These are phyloP conservation scores for Arxiozyma slooffiae DNA, from an alignment of 1,139 yeast genomes.

Conservation along the genomic window DNA sequence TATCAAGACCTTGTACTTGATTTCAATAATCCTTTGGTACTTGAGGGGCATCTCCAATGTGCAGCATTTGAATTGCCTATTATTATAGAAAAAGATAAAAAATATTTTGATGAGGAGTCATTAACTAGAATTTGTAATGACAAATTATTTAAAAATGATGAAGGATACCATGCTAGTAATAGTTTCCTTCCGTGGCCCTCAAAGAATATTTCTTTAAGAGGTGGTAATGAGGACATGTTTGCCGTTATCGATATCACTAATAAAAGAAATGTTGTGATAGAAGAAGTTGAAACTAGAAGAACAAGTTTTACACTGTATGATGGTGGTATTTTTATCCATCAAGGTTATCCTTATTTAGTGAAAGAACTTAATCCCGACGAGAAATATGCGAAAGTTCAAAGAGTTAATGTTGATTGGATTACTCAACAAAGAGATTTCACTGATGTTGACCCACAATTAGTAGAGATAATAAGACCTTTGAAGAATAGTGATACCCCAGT, in stretches of 20 bases:
- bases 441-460: conserved; percentile 78
- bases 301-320: conserved; percentile 87
- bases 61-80: conserved; percentile 84
- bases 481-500: conserved; percentile 49
- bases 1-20: conserved; percentile 46
- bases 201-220: conserved; percentile 62
- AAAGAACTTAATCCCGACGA: conserved; percentile 72
- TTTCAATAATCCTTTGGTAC: conserved; percentile 44
- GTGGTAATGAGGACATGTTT: conserved; percentile 65
- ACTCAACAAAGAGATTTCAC: conserved; percentile 87
- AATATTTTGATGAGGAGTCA: conserved; percentile 43
- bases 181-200: conserved; percentile 75
- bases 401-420: conserved; percentile 89
- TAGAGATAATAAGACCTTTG: conserved; percentile 53
- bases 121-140: conserved; percentile 35
- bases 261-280: conserved; percentile 64
- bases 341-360: conserved; percentile 81
- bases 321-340: conserved; percentile 91
- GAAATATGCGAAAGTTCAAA: conserved; percentile 66
- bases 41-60: conserved; percentile 84
- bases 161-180: conserved; percentile 52
- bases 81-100: conserved; percentile 39
- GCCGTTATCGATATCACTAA: conserved; percentile 86
- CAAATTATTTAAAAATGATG: conserved; percentile 40
- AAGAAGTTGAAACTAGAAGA: conserved; percentile 82